Evolutionary conservation across 2,329 filamentous ascomycete genomes (phyloP).

Genomic region (Cercospora berteroae): DNA sequence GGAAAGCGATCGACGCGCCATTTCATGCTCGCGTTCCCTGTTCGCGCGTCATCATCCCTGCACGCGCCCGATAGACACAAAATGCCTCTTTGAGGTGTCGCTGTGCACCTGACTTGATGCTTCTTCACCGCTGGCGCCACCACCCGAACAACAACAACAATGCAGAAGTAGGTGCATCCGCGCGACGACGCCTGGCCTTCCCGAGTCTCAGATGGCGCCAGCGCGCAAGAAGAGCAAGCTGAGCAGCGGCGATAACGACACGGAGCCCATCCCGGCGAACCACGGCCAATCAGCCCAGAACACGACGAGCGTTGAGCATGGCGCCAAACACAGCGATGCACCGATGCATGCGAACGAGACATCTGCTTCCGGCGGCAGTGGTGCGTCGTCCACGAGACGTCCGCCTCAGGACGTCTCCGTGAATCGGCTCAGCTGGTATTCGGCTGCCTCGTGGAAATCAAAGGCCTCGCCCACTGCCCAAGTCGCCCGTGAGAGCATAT

Average conservation of each 20-base stretch:
- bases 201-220: slow-evolving; percentile 21
- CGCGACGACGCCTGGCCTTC: not conserved
- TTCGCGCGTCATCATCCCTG: slow-evolving; percentile 12
- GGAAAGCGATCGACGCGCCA: not conserved
- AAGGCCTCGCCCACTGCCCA: slow-evolving; percentile 50
- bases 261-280: slow-evolving; percentile 14
- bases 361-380: not conserved
- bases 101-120: not conserved
- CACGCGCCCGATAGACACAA: slow-evolving; percentile 2
- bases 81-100: slow-evolving; percentile 1
- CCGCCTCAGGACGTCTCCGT: not conserved
- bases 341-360: not conserved
- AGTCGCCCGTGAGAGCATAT: slow-evolving; percentile 48
- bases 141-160: not conserved
- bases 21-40: not conserved
- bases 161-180: not conserved
- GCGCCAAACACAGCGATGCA: not conserved
- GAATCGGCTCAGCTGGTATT: slow-evolving; percentile 44
- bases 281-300: slow-evolving; percentile 17
- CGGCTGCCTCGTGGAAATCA: slow-evolving; percentile 41
- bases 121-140: not conserved
- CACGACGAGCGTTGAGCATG: slow-evolving; percentile 12
- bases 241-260: slow-evolving; percentile 20
- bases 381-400: not conserved
- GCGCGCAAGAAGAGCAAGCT: slow-evolving; percentile 31